phyloP scores from a whole-genome alignment of 2,329 filamentous ascomycete genomes.

The Tolypocladium guangdongense region DNA sequence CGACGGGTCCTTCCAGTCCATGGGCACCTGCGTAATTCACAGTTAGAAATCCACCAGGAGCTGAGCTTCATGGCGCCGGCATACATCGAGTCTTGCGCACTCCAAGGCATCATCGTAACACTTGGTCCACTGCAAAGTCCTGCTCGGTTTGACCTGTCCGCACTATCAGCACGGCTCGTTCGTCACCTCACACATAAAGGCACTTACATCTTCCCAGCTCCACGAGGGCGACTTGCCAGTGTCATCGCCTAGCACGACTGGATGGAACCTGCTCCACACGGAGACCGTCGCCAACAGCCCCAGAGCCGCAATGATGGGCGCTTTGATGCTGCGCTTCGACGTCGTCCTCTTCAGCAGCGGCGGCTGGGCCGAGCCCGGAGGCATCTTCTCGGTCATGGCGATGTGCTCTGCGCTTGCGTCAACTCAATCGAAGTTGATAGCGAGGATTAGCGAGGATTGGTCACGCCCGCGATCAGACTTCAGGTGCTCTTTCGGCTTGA shows the following conservation, averaged over 20 bases:
- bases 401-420: not conserved
- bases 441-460: not conserved
- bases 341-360: not conserved
- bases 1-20: slow-evolving; percentile 21
- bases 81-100: slow-evolving; percentile 22
- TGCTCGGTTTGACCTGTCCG: slow-evolving; percentile 21
- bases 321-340: not conserved
- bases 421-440: not conserved
- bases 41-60: not conserved
- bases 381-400: not conserved
- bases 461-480: too few relatives aligned
- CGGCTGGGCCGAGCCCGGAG: not conserved
- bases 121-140: slow-evolving; percentile 6
- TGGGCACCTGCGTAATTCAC: slow-evolving; percentile 16
- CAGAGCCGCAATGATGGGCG: slow-evolving; percentile 4
- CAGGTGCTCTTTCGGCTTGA: too few relatives aligned
- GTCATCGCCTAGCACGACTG: not conserved
- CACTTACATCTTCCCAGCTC: slow-evolving; percentile 18
- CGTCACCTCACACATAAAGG: slow-evolving; percentile 6
- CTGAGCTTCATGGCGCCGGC: too few relatives aligned
- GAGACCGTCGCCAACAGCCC: slow-evolving; percentile 10
- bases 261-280: slow-evolving; percentile 1
- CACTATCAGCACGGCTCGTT: not conserved
- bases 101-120: slow-evolving; percentile 10
- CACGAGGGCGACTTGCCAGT: slow-evolving; percentile 7